Conservation (phyloP, 345 rosid species). For the Camelina neglecta region DNA sequence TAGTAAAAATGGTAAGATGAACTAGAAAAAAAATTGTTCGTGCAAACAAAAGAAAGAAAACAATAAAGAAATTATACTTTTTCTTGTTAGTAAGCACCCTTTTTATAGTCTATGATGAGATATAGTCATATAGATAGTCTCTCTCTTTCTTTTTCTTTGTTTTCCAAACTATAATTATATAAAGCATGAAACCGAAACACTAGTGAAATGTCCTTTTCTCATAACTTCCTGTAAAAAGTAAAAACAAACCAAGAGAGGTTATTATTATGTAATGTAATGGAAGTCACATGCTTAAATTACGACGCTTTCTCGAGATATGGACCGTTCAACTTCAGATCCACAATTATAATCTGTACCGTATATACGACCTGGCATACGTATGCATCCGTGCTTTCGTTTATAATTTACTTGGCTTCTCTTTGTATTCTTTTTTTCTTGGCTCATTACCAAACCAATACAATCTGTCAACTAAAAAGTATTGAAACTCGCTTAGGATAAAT, state of each 20-base stretch:
- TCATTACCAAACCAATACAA: neutral
- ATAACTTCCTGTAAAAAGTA: neutral
- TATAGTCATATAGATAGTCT: neutral
- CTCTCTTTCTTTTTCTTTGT: neutral
- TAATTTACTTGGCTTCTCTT: neutral
- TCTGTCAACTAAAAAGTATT: neutral
- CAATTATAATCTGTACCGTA: neutral
- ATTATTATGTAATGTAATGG: slow-evolving; percentile 16
- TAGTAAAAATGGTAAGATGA: neutral
- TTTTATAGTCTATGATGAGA: neutral
- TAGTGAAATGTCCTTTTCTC: slow-evolving; percentile 36
- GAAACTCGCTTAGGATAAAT: neutral
- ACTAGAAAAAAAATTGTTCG: neutral
- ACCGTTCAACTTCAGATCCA: slow-evolving; percentile 27
- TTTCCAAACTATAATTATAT: neutral
- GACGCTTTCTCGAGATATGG: slow-evolving; percentile 31
- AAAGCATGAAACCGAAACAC: neutral
- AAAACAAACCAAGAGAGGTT: neutral
- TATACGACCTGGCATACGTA: slow-evolving; percentile 5
- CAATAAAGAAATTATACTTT: neutral
- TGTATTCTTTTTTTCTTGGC: neutral
- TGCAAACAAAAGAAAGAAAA: neutral
- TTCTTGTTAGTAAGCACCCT: neutral
- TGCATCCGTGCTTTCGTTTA: neutral
- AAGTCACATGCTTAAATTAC: slow-evolving; percentile 32